Base-by-base conservation (phyloP, 1,284 basidiomycete genomes). In the Pseudozyma sp. region DNA sequence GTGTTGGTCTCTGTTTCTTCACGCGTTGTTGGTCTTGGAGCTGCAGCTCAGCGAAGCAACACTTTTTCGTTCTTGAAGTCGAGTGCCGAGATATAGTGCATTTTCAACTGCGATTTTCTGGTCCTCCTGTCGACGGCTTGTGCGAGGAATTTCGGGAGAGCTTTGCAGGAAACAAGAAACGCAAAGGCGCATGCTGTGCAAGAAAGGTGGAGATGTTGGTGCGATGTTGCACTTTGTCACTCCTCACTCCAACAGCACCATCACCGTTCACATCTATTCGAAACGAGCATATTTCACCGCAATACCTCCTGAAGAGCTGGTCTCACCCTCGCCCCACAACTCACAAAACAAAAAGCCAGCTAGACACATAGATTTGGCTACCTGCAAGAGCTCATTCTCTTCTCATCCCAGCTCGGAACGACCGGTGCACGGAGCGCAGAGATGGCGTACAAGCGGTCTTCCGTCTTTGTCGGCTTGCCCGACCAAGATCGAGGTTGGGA, bases 401-500 rank as follows among this genome's bases (percentile, higher is more conserved):
- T 12, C 19, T 25, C 45, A 19, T 50, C 47, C 21, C 11, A 31
- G 25, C 19, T 3, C 43, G 16, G 12, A 19, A 12, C 16, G 25
- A 50, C 18, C 11, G 47, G 52, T 40, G 40, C 47, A 40, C 19
- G n/a, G 19, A 36, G 40, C 63, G 43, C 44, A 57, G 11, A 43
- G 21, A 78, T 78, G 79, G 79, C 79, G 25, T 82, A 81, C 70
- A 81, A 81, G 57, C 52, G 80, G 39, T 71, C 79, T 0, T 82
- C 80, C 3, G 64, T 69, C 39, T 69, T 80, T 18, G 70, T 73
- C 51, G 80, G 80, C 36, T 68, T 80, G 49, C 79, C 79, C 48
- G 81, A 82, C 55, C 77, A 71, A 60, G 80, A 79, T 57, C 60
- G 81, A 42, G 80, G 76, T 44, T 83, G 81, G 81, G 81, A 83